phyloP scores from a whole-genome alignment of 305 asterid species.

The Ilex paraguariensis region DNA sequence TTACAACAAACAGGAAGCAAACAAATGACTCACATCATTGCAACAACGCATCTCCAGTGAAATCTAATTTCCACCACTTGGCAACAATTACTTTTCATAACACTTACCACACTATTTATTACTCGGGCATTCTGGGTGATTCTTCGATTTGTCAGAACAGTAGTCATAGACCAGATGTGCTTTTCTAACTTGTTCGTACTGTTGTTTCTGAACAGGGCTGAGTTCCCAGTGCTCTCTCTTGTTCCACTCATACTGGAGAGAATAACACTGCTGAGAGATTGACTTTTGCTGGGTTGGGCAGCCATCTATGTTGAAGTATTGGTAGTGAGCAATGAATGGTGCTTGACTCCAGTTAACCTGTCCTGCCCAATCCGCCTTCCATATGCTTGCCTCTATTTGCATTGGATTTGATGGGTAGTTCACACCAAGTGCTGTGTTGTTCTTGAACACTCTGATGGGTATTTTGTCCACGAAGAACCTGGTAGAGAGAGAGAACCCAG shows the following conservation, averaged over 20 bases:
- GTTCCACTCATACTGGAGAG: constrained; percentile 18
- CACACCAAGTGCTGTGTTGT: constrained; percentile 14
- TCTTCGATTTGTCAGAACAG: constrained; percentile 16
- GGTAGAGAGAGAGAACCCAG: not conserved
- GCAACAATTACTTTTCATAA: too few species aligned
- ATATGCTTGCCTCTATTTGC: constrained; percentile 38
- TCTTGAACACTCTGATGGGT: constrained; percentile 40
- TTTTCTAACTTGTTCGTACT: constrained; percentile 10
- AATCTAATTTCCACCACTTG: too few species aligned
- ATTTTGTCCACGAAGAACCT: constrained; percentile 33
- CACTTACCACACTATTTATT: not conserved
- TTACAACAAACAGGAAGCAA: too few species aligned
- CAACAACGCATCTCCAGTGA: too few species aligned
- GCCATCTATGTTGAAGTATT: constrained; percentile 19
- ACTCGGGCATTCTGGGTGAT: constrained; percentile 34
- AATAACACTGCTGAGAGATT: constrained; percentile 4
- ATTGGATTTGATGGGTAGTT: constrained; percentile 22
- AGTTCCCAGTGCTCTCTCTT: constrained; percentile 13
- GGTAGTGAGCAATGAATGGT: constrained; percentile 29
- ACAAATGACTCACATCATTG: too few species aligned
- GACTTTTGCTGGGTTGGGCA: constrained; percentile 2
- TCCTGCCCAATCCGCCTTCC: constrained; percentile 40
- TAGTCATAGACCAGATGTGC: constrained; percentile 34
- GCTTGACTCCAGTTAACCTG: constrained; percentile 29
- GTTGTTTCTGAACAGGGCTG: constrained; percentile 6